These are phyloP conservation scores for Herpomyces periplanetae DNA, from an alignment of 2,329 filamentous ascomycete species.

Conservation along the genomic window DNA sequence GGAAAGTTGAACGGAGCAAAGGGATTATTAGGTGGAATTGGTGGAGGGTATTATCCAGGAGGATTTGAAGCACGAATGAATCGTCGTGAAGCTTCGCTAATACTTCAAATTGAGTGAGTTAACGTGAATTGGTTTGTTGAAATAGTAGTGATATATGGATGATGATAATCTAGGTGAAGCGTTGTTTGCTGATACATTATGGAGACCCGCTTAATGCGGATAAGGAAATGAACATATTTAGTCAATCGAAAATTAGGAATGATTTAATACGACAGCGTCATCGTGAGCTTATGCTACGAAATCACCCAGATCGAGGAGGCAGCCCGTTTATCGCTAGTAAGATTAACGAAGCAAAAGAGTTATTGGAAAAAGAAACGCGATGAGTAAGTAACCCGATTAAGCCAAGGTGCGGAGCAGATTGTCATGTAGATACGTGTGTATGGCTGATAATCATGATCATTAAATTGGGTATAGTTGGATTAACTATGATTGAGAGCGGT, in stretches of 20 bases:
- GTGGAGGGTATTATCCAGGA: constrained; percentile 84
- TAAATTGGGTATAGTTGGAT: too few species aligned
- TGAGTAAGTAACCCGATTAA: too few species aligned
- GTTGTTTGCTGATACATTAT: too few species aligned
- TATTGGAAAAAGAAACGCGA: constrained; percentile 89
- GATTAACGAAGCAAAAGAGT: constrained; percentile 90
- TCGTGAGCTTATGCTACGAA: constrained; percentile 73
- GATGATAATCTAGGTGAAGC: too few species aligned
- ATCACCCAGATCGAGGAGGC: constrained; percentile 86
- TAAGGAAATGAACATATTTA: too few species aligned
- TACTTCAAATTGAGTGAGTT: constrained; percentile 49
- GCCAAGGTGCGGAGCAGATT: too few species aligned
- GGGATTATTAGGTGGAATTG: constrained; percentile 25
- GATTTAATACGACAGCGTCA: constrained; percentile 87
- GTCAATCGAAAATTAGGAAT: constrained; percentile 41
- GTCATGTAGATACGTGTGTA: too few species aligned
- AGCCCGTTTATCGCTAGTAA: constrained; percentile 90
- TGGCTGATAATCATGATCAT: too few species aligned
- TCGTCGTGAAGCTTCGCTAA: constrained; percentile 53
- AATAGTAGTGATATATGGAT: too few species aligned
- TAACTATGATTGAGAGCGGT: too few species aligned
- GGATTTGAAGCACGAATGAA: constrained; percentile 94
- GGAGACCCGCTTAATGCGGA: too few species aligned
- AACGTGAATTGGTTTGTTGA: neutral
- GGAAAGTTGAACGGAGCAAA: too few species aligned